Percentiles rank a stretch among this genome's conserved stretches.
Conservation (phyloP, 1,284 basidiomycete genomes). For the Cerioporus squamosus region DNA sequence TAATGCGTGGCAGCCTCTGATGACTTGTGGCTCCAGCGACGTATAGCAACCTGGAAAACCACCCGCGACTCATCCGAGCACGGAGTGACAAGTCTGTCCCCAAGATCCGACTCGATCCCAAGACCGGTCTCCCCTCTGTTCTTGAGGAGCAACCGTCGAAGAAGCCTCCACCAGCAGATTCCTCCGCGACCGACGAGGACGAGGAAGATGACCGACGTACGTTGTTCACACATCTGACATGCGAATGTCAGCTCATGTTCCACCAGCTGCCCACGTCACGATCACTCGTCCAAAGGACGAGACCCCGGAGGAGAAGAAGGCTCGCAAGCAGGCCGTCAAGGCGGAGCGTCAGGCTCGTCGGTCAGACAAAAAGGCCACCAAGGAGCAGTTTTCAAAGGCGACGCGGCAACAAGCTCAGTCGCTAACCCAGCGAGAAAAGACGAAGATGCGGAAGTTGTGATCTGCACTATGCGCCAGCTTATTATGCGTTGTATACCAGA, state of each 20-base stretch:
- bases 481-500: neutral
- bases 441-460: slow-evolving; percentile 36
- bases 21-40: slow-evolving; percentile 63
- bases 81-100: slow-evolving; percentile 56
- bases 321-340: slow-evolving; percentile 89
- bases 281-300: slow-evolving; percentile 80
- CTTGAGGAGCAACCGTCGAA: slow-evolving; percentile 32
- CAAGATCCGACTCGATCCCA: slow-evolving; percentile 73
- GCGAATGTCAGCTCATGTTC: neutral
- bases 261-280: slow-evolving; percentile 46
- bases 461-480: too few relatives aligned
- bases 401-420: slow-evolving; percentile 71
- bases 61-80: slow-evolving; percentile 83
- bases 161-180: slow-evolving; percentile 7
- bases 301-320: slow-evolving; percentile 84
- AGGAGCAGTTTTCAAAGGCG: slow-evolving; percentile 78
- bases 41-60: slow-evolving; percentile 94
- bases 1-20: neutral
- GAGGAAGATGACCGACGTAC: slow-evolving; percentile 42
- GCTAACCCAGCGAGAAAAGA: slow-evolving; percentile 49
- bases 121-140: slow-evolving; percentile 75
- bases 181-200: slow-evolving; percentile 35
- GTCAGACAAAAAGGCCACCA: slow-evolving; percentile 80
- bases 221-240: slow-evolving; percentile 6
- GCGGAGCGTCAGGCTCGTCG: slow-evolving; percentile 77